phyloP scores from a whole-genome alignment of 192 early-diverging fungal genomes.

The Mortierella alpina region DNA sequence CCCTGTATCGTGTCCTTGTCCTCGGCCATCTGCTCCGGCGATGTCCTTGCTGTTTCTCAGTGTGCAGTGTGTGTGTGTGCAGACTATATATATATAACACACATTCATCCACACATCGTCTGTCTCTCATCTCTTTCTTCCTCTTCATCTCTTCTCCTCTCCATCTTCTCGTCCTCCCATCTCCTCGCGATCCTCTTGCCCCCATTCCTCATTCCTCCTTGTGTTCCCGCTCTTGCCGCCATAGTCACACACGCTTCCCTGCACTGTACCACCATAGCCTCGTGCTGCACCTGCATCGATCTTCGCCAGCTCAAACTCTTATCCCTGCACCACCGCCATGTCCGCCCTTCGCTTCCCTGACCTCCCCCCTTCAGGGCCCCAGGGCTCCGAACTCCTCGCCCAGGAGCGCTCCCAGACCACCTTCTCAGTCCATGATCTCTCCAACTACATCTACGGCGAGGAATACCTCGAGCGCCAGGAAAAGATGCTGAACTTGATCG shows the following conservation, averaged over 20 bases:
- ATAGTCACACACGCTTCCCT: not conserved
- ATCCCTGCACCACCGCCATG: constrained; percentile 45
- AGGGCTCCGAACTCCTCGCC: constrained; percentile 63
- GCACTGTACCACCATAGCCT: not conserved
- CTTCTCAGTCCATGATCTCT: constrained; percentile 74
- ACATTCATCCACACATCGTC: not conserved
- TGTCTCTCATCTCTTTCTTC: not conserved
- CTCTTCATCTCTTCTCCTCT: not conserved
- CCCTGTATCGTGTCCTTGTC: too few relatives aligned
- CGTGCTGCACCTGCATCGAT: not conserved
- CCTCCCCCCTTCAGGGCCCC: constrained; percentile 56
- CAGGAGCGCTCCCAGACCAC: constrained; percentile 74
- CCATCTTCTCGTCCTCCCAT: not conserved
- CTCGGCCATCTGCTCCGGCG: not conserved
- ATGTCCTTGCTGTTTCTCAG: not conserved
- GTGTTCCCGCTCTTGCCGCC: not conserved
- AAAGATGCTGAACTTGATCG: constrained; percentile 70
- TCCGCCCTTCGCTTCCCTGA: constrained; percentile 57
- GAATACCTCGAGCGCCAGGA: constrained; percentile 67
- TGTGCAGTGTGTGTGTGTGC: not conserved
- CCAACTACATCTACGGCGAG: constrained; percentile 73
- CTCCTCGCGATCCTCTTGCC: not conserved
- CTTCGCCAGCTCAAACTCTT: not conserved
- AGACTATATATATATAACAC: constrained; percentile 5
- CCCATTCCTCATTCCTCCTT: not conserved